Conservation (phyloP, 768 basidiomycete species). For the Suillus paluster region DNA sequence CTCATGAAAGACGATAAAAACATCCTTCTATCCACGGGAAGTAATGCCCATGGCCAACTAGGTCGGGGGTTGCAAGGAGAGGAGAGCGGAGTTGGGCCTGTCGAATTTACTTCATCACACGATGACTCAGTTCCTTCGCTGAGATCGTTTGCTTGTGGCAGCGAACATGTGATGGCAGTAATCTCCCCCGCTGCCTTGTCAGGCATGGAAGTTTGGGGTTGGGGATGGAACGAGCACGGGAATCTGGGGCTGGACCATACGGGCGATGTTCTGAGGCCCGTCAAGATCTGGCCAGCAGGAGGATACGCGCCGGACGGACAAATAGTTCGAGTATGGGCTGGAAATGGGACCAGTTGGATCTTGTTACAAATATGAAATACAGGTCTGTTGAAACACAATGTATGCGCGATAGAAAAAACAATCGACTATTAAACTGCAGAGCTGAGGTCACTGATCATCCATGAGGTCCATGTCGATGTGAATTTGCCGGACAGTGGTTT, state of each 20-base stretch:
- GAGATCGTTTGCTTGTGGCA: slow-evolving; percentile 65
- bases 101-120: slow-evolving; percentile 31
- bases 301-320: slow-evolving; percentile 13
- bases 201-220: slow-evolving; percentile 66
- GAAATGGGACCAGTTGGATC: slow-evolving; percentile 39
- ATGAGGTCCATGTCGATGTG: slow-evolving; percentile 73
- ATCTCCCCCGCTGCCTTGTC: slow-evolving; percentile 19
- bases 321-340: slow-evolving; percentile 31
- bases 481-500: slow-evolving; percentile 73
- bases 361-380: slow-evolving; percentile 25
- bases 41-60: slow-evolving; percentile 66
- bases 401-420: not conserved
- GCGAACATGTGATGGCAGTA: slow-evolving; percentile 77
- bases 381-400: not conserved
- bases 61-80: slow-evolving; percentile 41
- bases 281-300: slow-evolving; percentile 55
- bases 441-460: slow-evolving; percentile 33
- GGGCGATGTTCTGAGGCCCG: slow-evolving; percentile 54
- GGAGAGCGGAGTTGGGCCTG: slow-evolving; percentile 3
- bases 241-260: slow-evolving; percentile 78
- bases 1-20: slow-evolving; percentile 26
- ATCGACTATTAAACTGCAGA: not conserved
- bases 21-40: slow-evolving; percentile 55
- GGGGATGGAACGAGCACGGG: slow-evolving; percentile 99
- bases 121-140: slow-evolving; percentile 29